These are phyloP conservation scores for Ampelocalamus luodianensis DNA, from an alignment of 176 grass and related monocot species.

Conservation along the genomic window DNA sequence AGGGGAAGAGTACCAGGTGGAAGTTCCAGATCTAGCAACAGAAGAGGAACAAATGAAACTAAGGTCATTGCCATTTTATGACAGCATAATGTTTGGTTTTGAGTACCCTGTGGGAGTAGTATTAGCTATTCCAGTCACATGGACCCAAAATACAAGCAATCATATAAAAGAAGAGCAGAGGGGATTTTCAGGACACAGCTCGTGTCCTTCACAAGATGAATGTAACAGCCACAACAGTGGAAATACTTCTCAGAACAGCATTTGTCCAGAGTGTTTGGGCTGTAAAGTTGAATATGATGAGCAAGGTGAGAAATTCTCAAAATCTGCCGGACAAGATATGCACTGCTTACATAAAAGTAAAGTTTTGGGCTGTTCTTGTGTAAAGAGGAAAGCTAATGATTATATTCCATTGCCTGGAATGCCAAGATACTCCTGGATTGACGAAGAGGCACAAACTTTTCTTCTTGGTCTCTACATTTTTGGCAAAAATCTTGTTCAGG, in stretches of 20 bases:
- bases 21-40: conserved; percentile 56
- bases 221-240: conserved; percentile 23
- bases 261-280: conserved; percentile 24
- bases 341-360: conserved; percentile 22
- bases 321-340: conserved; percentile 43
- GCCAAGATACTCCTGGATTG: conserved; percentile 55
- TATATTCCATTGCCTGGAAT: conserved; percentile 60
- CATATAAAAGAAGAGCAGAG: conserved; percentile 44
- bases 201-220: conserved; percentile 45
- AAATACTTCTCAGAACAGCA: conserved; percentile 30
- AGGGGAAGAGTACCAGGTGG: conserved; percentile 83
- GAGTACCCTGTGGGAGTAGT: conserved; percentile 55
- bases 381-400: conserved; percentile 33
- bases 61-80: conserved; percentile 43
- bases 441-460: conserved; percentile 68
- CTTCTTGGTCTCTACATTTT: conserved; percentile 93
- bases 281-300: conserved; percentile 55
- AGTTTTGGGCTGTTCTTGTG: conserved; percentile 28
- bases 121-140: conserved; percentile 71
- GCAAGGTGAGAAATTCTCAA: conserved; percentile 40
- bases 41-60: conserved; percentile 42
- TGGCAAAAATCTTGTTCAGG: conserved; percentile 85
- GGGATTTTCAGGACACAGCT: conserved; percentile 25
- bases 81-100: conserved; percentile 37
- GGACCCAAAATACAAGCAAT: conserved; percentile 47